A percentile compares a stretch with the other conserved stretches of the same genome.
Conservation (phyloP, 31 red algal species). For the Asparagopsis taxiformis region DNA sequence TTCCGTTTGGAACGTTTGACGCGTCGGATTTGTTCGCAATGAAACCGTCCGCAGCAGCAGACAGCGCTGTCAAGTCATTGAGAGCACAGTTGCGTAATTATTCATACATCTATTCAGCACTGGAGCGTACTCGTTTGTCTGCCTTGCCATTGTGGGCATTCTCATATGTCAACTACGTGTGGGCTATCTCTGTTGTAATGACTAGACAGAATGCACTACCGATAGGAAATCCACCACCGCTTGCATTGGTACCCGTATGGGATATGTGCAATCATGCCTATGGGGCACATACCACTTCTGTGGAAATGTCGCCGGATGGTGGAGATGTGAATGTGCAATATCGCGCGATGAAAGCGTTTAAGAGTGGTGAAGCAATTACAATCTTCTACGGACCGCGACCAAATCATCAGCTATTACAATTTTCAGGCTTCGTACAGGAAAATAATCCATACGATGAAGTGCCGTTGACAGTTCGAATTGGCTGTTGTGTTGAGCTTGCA, state of each 20-base stretch:
- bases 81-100: constrained; percentile 39
- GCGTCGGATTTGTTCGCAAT: constrained; percentile 14
- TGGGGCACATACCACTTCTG: constrained; percentile 37
- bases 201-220: constrained; percentile 66
- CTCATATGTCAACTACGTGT: constrained; percentile 41
- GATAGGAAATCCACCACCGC: constrained; percentile 1
- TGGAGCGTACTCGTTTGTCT: constrained; percentile 1
- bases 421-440: constrained; percentile 56
- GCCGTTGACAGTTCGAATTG: constrained; percentile 17
- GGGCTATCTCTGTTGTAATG: constrained; percentile 64
- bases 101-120: constrained; percentile 23
- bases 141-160: constrained; percentile 14
- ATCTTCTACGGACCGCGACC: constrained; percentile 68
- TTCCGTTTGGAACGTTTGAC: constrained; percentile 35
- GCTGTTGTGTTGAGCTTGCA: constrained; percentile 9
- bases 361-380: constrained; percentile 46
- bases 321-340: constrained; percentile 41
- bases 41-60: constrained; percentile 32
- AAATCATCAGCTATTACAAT: constrained; percentile 41
- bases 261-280: constrained; percentile 69
- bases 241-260: constrained; percentile 67
- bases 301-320: constrained; percentile 6
- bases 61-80: constrained; percentile 25
- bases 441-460: constrained; percentile 37
- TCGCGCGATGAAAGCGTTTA: constrained; percentile 49